A percentile compares a stretch with the other conserved stretches of the same genome.
phyloP scores from a whole-genome alignment of 371 early-diverging fungal species.

The Smittium culicis region DNA sequence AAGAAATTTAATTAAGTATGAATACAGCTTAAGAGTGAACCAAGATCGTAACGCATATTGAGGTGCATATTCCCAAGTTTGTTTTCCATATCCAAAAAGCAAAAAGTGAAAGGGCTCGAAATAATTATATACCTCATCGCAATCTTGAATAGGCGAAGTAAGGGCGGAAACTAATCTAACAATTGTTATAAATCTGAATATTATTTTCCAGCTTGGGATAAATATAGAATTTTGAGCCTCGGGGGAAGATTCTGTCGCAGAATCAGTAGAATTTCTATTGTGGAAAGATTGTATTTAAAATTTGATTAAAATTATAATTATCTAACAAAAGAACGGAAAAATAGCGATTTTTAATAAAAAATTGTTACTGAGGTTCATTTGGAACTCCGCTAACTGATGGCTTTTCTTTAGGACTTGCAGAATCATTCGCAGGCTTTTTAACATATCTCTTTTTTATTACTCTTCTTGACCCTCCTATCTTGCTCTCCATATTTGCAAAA shows the following conservation, averaged over 20 bases:
- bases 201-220: constrained; percentile 14
- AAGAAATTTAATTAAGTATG: constrained; percentile 32
- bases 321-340: too few species aligned
- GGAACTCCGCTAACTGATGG: too few species aligned
- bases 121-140: constrained; percentile 92
- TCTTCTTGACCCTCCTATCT: too few species aligned
- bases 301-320: background rate
- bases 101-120: constrained; percentile 90
- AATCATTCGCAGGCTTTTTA: too few species aligned
- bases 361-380: too few species aligned
- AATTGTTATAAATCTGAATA: constrained; percentile 15
- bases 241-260: background rate
- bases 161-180: constrained; percentile 22
- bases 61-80: constrained; percentile 95
- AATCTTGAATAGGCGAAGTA: constrained; percentile 43
- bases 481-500: too few species aligned
- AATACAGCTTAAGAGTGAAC: constrained; percentile 57
- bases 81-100: constrained; percentile 66
- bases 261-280: background rate
- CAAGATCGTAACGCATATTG: constrained; percentile 76
- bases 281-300: background rate
- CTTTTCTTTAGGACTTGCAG: too few species aligned
- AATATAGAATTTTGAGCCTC: background rate
- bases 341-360: too few species aligned
- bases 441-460: too few species aligned